Evolutionary conservation across 2,329 filamentous ascomycete genomes (phyloP), one percentile per base, ranked within the genome.

Genomic region (Leptographium flavum): DNA sequence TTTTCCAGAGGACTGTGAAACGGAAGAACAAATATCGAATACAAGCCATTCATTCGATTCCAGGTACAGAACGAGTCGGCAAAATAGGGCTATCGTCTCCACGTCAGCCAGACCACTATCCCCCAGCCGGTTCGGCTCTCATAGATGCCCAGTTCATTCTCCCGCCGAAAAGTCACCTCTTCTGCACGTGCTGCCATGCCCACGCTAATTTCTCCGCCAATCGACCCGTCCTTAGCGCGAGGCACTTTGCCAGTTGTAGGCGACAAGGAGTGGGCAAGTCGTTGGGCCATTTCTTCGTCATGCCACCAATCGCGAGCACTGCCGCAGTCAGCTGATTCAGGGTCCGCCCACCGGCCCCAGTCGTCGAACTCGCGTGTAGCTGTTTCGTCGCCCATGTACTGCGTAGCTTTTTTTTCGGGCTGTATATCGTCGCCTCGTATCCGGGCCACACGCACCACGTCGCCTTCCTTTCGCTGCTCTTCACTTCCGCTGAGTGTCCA

Each of bases 61-160:
- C n/a, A 39, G 22, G 1, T 15, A 11, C 5, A 39, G 9, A n/a
- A n/a, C n/a, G n/a, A n/a, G n/a, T n/a, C n/a, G n/a, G n/a, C n/a
- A n/a, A n/a, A n/a, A n/a, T n/a, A n/a, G n/a, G n/a, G n/a, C n/a
- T n/a, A n/a, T n/a, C n/a, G n/a, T n/a, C n/a, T n/a, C n/a, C n/a
- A n/a, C 27, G 17, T 21, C 13, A 74, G 58, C 1, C 55, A 58
- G 1, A 72, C 60, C 14, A 73, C 65, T 27, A 76, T 58, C 0
- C 63, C 71, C 61, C 65, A 74, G 2, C 71, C 72, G 2, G 61
- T 64, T 49, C 59, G 58, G 28, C 67, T 70, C 54, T 75, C 70
- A 63, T 66, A 70, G 1, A 76, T 56, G 0, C 71, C 71, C 53
- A 75, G 60, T 14, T 65, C 67, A 21, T 70, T 75, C 55, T 73